Evolutionary conservation across 2,329 filamentous ascomycete species (phyloP).

Genomic region (Colletotrichum scovillei): DNA sequence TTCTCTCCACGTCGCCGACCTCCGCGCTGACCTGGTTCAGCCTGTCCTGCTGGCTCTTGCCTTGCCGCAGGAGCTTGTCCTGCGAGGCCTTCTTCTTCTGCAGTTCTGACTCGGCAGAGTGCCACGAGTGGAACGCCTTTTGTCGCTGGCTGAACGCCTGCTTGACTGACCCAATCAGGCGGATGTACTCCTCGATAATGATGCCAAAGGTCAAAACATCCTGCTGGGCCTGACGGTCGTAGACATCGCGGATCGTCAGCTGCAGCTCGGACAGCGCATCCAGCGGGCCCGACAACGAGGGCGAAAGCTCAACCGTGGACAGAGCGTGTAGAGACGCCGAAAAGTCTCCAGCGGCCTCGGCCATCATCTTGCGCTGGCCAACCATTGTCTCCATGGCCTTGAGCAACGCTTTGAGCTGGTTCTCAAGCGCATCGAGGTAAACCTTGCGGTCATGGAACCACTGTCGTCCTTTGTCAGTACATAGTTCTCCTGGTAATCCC

Average conservation of each 20-base stretch:
- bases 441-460: slow-evolving; percentile 98
- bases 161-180: slow-evolving; percentile 94
- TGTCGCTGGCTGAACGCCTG: slow-evolving; percentile 92
- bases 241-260: slow-evolving; percentile 92
- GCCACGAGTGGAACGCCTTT: slow-evolving; percentile 96
- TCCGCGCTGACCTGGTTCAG: slow-evolving; percentile 93
- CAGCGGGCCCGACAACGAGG: slow-evolving; percentile 86
- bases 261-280: slow-evolving; percentile 94
- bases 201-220: slow-evolving; percentile 96
- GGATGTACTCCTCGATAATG: slow-evolving; percentile 98
- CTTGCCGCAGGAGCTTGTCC: slow-evolving; percentile 94
- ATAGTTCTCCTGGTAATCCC: no score
- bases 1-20: slow-evolving; percentile 93
- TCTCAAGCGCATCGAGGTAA: slow-evolving; percentile 94
- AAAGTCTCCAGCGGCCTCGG: slow-evolving; percentile 94
- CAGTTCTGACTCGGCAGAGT: slow-evolving; percentile 87
- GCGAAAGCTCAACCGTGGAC: slow-evolving; percentile 91
- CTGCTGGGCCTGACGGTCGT: slow-evolving; percentile 96
- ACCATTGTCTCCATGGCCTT: slow-evolving; percentile 97
- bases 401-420: slow-evolving; percentile 87
- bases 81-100: slow-evolving; percentile 89
- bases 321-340: slow-evolving; percentile 92
- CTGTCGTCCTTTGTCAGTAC: slow-evolving; percentile 52
- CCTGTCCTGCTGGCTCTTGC: slow-evolving; percentile 94
- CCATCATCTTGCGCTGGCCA: slow-evolving; percentile 89